Conservation (phyloP, 169 alveolate species). For the Cytauxzoon felis region DNA sequence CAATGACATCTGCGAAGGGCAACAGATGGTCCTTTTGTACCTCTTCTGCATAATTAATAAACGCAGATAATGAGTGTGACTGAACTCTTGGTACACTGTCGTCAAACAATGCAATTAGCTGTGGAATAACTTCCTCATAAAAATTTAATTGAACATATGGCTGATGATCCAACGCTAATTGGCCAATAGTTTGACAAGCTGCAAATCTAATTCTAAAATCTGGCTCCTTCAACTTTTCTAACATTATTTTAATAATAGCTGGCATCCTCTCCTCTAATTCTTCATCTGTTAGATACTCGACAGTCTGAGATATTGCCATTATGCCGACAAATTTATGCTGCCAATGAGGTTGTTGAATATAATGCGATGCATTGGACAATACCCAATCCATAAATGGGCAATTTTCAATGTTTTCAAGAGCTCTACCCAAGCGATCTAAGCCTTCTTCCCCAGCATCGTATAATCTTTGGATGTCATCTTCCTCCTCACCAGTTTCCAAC, state of each 20-base stretch:
- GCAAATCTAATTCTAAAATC: constrained; percentile 88
- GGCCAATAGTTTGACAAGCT: constrained; percentile 89
- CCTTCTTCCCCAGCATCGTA: constrained; percentile 84
- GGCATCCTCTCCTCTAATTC: constrained; percentile 79
- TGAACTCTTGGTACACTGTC: constrained; percentile 81
- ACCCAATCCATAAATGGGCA: constrained; percentile 73
- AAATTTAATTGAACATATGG: constrained; percentile 83
- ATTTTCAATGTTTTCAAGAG: constrained; percentile 72
- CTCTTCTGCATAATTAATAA: constrained; percentile 87
- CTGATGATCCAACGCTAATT: constrained; percentile 85
- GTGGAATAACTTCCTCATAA: constrained; percentile 71
- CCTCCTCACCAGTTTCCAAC: constrained; percentile 78
- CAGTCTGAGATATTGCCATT: constrained; percentile 84
- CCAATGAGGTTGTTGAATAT: constrained; percentile 76
- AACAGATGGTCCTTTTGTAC: constrained; percentile 77
- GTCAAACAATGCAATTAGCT: constrained; percentile 77
- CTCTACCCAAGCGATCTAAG: constrained; percentile 79
- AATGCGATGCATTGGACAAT: constrained; percentile 73
- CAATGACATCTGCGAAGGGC: constrained; percentile 76
- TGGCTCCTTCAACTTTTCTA: constrained; percentile 76
- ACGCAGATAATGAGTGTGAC: constrained; percentile 88
- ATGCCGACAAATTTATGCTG: constrained; percentile 81
- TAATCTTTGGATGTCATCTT: constrained; percentile 75
- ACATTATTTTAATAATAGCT: constrained; percentile 72
- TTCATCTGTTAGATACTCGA: constrained; percentile 80